A percentile compares a stretch with the other conserved stretches of the same genome.
These are phyloP conservation scores for Talaromyces sp. DNA, from an alignment of 2,329 filamentous ascomycete species.

Conservation along the genomic window DNA sequence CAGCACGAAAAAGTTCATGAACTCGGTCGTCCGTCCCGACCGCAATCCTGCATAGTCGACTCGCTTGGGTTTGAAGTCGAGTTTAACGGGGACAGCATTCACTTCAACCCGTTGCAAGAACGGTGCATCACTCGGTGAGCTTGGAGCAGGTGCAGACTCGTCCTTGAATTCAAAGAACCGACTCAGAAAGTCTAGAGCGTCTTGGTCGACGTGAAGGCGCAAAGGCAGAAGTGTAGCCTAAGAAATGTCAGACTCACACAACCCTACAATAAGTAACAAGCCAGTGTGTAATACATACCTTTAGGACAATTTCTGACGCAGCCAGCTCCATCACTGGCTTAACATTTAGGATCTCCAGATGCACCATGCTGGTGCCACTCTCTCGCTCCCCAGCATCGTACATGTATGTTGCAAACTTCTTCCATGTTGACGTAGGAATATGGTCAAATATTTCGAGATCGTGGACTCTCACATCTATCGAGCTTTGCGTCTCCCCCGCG, in stretches of 20 bases:
- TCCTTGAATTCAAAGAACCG: conserved; percentile 98
- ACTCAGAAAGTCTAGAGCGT: conserved; percentile 93
- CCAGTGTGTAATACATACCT: conserved; percentile 38
- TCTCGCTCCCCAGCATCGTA: conserved; percentile 81
- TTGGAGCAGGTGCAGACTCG: conserved; percentile 49
- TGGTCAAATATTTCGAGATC: conserved; percentile 92
- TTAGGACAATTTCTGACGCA: conserved; percentile 82
- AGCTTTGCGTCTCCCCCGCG: conserved; percentile 77
- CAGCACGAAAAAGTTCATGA: conserved; percentile 96
- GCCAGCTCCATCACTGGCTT: conserved; percentile 77
- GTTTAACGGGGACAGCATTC: conserved; percentile 72
- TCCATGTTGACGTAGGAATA: conserved; percentile 93
- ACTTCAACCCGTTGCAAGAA: conserved; percentile 90
- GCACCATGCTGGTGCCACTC: conserved; percentile 80
- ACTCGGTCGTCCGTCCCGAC: conserved; percentile 90
- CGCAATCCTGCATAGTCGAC: conserved; percentile 90
- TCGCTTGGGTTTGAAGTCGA: conserved; percentile 98
- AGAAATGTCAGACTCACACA: conserved; percentile 11
- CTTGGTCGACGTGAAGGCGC: conserved; percentile 90
- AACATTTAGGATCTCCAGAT: conserved; percentile 81
- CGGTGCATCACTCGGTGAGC: conserved; percentile 63
- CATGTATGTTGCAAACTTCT: conserved; percentile 93
- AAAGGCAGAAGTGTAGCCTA: conserved; percentile 70
- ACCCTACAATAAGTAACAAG: not conserved
- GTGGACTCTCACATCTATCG: conserved; percentile 73